Evolutionary conservation across 345 rosid genomes (phyloP), one percentile per base, ranked within the genome.

Genomic region (Eucalyptus brandiana): DNA sequence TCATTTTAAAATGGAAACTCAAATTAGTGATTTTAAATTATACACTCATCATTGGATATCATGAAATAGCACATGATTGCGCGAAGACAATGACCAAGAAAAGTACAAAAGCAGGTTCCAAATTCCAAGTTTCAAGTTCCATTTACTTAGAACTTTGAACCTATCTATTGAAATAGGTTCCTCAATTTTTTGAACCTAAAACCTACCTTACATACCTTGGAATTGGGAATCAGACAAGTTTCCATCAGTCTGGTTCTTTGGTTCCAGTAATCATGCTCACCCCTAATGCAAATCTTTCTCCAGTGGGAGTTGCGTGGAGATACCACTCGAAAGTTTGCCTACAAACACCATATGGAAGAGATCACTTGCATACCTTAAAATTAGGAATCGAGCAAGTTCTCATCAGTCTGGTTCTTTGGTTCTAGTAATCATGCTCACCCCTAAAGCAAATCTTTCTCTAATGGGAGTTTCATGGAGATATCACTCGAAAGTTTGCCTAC

Each of bases 141-240:
- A 54, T 23, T 23, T 23, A 54, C 60, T 54, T 54, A 54, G 12
- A 54, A 54, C 60, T 1, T 54, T 21, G 60, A 54, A 54, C 60
- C 28, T 54, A 54, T 9, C 1, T 23, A 4, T 54, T 23, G 60
- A 54, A 54, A 54, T 54, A 54, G 12, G 12, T 54, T 54, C 0
- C 0, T 23, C 28, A 54, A 56, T 23, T 56, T 54, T 56, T 56
- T 12, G 12, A 56, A 53, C 56, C 2, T 3, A 3, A 53, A 18
- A 53, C 56, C 9, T 4, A 23, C 5, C 1, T 56, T 56, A 0
- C 26, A 56, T 19, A 56, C 30, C 28, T 9, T 56, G 13, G 3
- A 56, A 56, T 24, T 56, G 0, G 13, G 6, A 56, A 56, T 9
- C 6, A 0, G 0, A 56, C 3, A 24, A 1, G 6, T 24, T 24